These are phyloP conservation scores for Omphalea diandra DNA, from an alignment of 441 rosid species.

Conservation along the genomic window DNA sequence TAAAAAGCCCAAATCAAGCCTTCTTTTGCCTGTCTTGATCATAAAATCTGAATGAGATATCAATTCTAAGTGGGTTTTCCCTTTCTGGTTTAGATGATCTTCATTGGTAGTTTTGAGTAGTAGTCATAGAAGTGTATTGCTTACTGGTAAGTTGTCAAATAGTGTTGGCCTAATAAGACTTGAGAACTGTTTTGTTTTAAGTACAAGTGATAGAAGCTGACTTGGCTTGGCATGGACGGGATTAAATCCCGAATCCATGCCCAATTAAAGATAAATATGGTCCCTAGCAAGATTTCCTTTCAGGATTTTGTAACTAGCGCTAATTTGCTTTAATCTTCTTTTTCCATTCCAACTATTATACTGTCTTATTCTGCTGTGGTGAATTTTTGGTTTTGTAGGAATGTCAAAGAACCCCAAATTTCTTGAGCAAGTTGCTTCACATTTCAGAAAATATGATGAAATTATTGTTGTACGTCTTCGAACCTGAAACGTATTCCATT, in stretches of 20 bases:
- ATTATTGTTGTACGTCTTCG: conserved; percentile 58
- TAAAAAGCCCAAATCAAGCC: neutral
- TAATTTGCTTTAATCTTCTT: neutral
- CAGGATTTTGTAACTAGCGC: neutral
- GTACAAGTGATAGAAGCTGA: neutral
- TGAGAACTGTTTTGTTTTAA: neutral
- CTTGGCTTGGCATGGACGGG: too few species aligned
- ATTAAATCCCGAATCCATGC: too few species aligned
- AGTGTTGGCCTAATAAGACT: neutral
- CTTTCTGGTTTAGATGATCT: neutral
- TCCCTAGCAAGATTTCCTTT: neutral
- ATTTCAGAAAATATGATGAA: conserved; percentile 72
- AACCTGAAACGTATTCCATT: neutral
- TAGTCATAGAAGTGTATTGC: too few species aligned
- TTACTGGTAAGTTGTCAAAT: conserved; percentile 4
- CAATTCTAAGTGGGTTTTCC: neutral
- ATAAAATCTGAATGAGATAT: neutral
- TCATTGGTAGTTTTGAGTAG: neutral
- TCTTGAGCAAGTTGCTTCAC: conserved; percentile 52
- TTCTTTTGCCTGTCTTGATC: neutral
- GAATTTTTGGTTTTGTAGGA: conserved; percentile 38
- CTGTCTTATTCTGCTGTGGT: too few species aligned
- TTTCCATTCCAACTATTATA: neutral
- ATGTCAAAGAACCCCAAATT: conserved; percentile 68
- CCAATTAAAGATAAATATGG: neutral